Base-by-base conservation (phyloP, 352 stramenopile genomes). In the Pythium insidiosum region DNA sequence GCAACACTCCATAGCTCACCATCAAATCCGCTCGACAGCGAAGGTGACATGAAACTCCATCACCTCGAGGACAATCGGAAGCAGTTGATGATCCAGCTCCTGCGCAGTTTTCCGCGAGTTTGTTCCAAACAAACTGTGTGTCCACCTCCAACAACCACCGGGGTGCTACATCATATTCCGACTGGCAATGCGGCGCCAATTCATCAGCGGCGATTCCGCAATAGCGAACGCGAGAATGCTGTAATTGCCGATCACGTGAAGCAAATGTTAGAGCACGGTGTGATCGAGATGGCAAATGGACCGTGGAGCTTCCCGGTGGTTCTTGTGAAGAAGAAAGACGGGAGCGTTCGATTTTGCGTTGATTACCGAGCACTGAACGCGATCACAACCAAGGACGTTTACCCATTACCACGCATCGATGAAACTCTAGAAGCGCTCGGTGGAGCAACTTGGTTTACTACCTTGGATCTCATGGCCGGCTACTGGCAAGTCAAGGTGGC, bases 261-360 rank as follows among this genome's bases (percentile, higher is more conserved):
- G n/a, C n/a, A 43, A 0, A 66, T 58, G 51, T 22, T 56, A 0
- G 13, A 41, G 1, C 31, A 53, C 7, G 57, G 47, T 0, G 37
- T 65, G 5, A 49, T 58, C 2, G 50, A 65, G 26, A 39, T 49
- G 19, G 37, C 33, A 0, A 45, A 34, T 4, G 50, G 47, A 0
- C 39, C 47, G 2, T 61, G 56, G 51, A 38, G 47, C 0, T 59
- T 61, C 30, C 50, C 44, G 0, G 51, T 61, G 0, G 57, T 66
- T 11, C 23, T 62, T 0, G 52, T 62, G 1, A 53, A 49, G 30
- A 66, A 62, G 41, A 66, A 66, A 41, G 45, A 54, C 20, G 48
- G 57, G 4, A 43, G 19, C 3, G 47, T 61, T 0, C 13, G 44
- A 1, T n/a, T n/a, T n/a, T 33, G 28, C 28, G 28, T 13, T 7